Base-by-base conservation (phyloP, 306 rosid genomes). In the Luffa acutangula region DNA sequence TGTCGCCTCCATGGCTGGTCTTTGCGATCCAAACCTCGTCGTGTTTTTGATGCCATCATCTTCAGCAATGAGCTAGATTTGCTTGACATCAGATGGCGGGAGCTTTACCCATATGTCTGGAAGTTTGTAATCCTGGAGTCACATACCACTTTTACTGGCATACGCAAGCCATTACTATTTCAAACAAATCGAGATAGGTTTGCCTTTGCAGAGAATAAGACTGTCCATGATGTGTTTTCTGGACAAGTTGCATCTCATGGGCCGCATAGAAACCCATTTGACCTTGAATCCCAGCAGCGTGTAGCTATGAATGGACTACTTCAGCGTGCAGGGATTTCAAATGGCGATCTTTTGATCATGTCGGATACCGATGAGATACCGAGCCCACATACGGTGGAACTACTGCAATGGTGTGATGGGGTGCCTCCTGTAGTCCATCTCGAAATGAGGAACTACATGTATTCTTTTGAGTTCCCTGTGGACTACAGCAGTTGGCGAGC, bases 401-500 rank as follows among this genome's bases (percentile, higher is more conserved):
- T 95, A 43, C 82, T 95, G 64, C 96, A 90, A 53, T 95, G 97
- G 97, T 95, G 99, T 77, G 94, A 95, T 56, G 99, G 88, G 9
- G 82, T 93, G 77, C 99, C 99, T 63, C 85, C 90, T 15, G 21
- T 84, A 52, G 84, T 91, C 89, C 99, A 93, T 85, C 97, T 95
- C 41, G 97, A 95, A 85, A 80, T 95, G 77, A 88, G 86, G 87
- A 84, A 95, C 84, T 93, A 95, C 87, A 80, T 93, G 93, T 95
- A 91, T 78, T 95, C 97, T 0, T 95, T 93, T 1, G 99, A 95
- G 89, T 95, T 93, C 81, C 97, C 93, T 0, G 96, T 91, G 58
- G 97, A 93, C 86, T 89, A 89, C 83, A 90, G 93, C 89, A 90
- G 97, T 89, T 95, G 99, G 97, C 86, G 97, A 15, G 94, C 97